Evolutionary conservation across 2,329 filamentous ascomycete genomes (phyloP).

Genomic region (Westerdykella aurantiaca): DNA sequence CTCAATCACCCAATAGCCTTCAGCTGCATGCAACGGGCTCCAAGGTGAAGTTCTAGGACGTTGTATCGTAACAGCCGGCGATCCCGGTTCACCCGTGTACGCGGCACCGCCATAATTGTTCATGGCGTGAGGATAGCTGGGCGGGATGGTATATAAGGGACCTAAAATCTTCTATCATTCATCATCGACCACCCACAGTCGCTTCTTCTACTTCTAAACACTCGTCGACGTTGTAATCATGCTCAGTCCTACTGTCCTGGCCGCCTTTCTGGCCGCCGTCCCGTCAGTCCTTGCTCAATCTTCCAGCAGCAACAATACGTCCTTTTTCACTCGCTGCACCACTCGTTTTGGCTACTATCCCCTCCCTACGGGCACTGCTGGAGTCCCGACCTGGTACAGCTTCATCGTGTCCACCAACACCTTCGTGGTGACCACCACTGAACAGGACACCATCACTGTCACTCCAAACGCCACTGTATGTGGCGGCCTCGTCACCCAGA

Average conservation of each 20-base stretch:
- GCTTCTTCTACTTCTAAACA: constrained; percentile 2
- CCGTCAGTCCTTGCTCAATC: constrained; percentile 7
- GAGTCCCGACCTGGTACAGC: constrained; percentile 9
- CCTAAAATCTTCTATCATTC: neutral
- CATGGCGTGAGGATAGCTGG: too few species aligned
- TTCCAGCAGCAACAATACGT: neutral
- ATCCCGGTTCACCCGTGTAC: too few species aligned
- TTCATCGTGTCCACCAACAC: constrained; percentile 7
- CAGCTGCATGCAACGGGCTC: too few species aligned
- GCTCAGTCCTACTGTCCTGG: constrained; percentile 12
- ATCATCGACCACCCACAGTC: constrained; percentile 7
- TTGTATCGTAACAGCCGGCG: too few species aligned
- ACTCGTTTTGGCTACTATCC: constrained; percentile 8
- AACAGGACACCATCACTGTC: constrained; percentile 11
- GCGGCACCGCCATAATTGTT: too few species aligned
- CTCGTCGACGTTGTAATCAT: constrained; percentile 10
- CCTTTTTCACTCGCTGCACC: constrained; percentile 4
- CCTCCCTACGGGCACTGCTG: constrained; percentile 7
- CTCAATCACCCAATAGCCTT: too few species aligned
- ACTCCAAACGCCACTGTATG: constrained; percentile 18
- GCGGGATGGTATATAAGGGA: too few species aligned
- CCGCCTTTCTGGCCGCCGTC: constrained; percentile 13
- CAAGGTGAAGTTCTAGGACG: too few species aligned
- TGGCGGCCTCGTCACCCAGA: constrained; percentile 15
- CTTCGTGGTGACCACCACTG: constrained; percentile 9